Evolutionary conservation across 805 yeast genomes (phyloP), one percentile per base, ranked within the genome.

Genomic region (Candida ortonii): DNA sequence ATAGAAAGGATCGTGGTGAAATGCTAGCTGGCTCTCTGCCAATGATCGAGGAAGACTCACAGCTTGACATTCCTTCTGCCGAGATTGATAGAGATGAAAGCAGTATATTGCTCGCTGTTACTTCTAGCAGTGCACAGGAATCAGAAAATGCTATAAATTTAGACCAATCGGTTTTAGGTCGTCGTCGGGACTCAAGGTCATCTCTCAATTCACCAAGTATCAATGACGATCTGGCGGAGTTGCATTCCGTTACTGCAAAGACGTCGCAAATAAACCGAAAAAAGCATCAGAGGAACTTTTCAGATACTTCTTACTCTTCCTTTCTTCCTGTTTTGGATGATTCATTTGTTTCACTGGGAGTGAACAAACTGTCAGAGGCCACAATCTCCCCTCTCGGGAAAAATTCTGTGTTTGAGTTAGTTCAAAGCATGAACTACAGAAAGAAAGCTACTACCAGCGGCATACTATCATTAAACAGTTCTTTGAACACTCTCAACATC

Each of bases 341-440:
- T 22, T 52, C 64, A 12, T 59, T 62, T 2, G 35, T 56, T 16
- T 53, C 62, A 1, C 41, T 66, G 27, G 75, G 74, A 0, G 47
- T 61, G 28, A 69, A 68, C 44, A 60, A 59, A 25, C 43, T 67
- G 8, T 62, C 68, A 0, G 62, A 61, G 15, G 48, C 61, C 7
- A 50, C 64, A 2, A 65, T 69, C 10, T 70, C 78, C 16, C 80
- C 84, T 2, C 55, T 81, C 46, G 85, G 85, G 2, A 78, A 83
- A 31, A 85, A 84, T 51, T 80, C 95, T 4, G 78, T 87, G 21
- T 84, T 72, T 52, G 93, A 84, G 49, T 64, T 88, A 34, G 80
- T 88, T 1, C 73, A 80, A 32, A 81, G 72, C 22, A 70, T 73
- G 12, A 78, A 79, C 52, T 61, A 69, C 34, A 42, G 35, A 22